Base-by-base conservation (phyloP, 768 basidiomycete species). In the Coprinopsis cinerea region DNA sequence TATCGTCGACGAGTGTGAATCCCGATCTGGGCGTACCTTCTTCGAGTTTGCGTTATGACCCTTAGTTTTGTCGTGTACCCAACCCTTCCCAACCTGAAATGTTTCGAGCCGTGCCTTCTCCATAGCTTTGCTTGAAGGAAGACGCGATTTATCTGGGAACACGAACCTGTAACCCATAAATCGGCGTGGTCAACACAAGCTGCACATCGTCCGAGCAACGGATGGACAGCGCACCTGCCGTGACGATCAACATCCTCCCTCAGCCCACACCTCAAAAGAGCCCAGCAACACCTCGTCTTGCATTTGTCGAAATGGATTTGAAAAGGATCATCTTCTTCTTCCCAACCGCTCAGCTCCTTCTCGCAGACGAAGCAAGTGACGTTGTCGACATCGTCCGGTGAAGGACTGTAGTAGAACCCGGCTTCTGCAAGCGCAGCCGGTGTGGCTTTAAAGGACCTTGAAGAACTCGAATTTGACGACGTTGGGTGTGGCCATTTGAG, bases 271-370 rank as follows among this genome's bases (percentile, higher is more conserved):
- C 89, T 73, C 18, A 87, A 79, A 25, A 77, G 71, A 1, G 90
- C 92, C 92, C 92, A 96, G 4, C 82, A 73, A 64, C 92, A 94
- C 4, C 56, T 67, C 42, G 68, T 64, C 15, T 70, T 71, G 55
- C 85, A 85, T 59, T 91, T 88, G 26, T 71, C 62, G 64, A 76
- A 83, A 59, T 98, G 94, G 32, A 95, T 84, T 34, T 79, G 73
- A 56, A 88, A 86, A 1, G 94, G 93, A 66, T 94, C 88, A 57
- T 98, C 93, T 0, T 79, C 70, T 39, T 72, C 73, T 41, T 87
- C 87, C 94, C 94, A 98, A 17, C 85, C 88, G 47, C 81, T 79
- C 7, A 97, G 74, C 53, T 85, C 74, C 58, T 93, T 89, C 39
- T 74, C 75, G 68, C 94, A 98, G 55, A 85, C 69, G 63, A 85